Evolutionary conservation across 225 moss, liverwort and hornwort genomes (phyloP).

Genomic region (Climacium dendroides): DNA sequence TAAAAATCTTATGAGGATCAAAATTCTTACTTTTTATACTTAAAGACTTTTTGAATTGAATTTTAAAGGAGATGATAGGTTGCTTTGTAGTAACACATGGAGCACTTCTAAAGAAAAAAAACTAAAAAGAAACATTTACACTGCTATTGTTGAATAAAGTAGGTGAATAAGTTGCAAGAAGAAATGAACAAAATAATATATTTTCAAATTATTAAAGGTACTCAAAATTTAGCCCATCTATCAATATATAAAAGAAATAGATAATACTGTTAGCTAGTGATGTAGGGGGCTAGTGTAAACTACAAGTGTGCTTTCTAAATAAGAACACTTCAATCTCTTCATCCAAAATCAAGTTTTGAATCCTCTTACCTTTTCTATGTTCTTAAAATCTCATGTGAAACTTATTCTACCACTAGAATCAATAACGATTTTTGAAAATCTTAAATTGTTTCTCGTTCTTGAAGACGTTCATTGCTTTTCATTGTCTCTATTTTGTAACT

Average conservation of each 20-base stretch:
- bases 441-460: not conserved
- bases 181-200: not conserved
- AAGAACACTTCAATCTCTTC: not conserved
- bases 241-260: not conserved
- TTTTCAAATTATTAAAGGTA: not conserved
- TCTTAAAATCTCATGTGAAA: not conserved
- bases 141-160: not conserved
- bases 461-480: not conserved
- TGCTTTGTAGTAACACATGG: not conserved
- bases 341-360: not conserved
- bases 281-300: not conserved
- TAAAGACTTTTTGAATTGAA: not conserved
- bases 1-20: not conserved
- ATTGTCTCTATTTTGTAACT: not conserved
- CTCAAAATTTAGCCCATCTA: not conserved
- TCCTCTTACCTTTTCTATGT: not conserved
- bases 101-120: not conserved
- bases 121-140: not conserved
- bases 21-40: not conserved
- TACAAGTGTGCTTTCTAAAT: not conserved
- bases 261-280: not conserved
- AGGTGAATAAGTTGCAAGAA: not conserved
- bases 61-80: accelerated
- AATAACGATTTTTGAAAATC: not conserved
- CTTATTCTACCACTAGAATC: not conserved